Base-by-base conservation (phyloP, 352 stramenopile genomes). In the Saprolegnia parasitica region DNA sequence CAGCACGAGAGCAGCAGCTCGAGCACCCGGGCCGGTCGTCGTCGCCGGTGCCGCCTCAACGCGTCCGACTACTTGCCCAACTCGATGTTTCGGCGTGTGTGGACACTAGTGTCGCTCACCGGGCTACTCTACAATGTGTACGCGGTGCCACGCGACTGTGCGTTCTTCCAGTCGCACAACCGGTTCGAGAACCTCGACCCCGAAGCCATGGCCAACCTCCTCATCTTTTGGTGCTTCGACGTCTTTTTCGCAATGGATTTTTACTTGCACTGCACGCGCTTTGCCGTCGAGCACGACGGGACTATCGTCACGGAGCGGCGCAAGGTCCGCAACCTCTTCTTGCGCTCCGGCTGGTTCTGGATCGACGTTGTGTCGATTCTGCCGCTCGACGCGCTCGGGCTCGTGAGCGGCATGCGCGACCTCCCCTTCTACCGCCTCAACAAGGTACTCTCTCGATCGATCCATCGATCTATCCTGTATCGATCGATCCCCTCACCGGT, bases 81-180 rank as follows among this genome's bases (percentile, higher is more conserved):
- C 42, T 70, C 63, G n/a, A 63, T 70, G 63, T 70, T 70, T 39
- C 63, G 63, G 8, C 63, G 63, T 9, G 16, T 70, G 1, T 70
- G 63, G 63, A 70, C 46, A 4, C 26, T 70, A 2, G 37, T 61
- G 32, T 62, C 45, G 45, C 61, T 70, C 62, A 0, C 16, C 54
- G 63, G 63, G 21, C 63, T 70, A 8, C 47, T 70, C 46, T 70
- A 70, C 63, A 70, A 70, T 46, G 61, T 70, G 11, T 70, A 70
- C 37, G 63, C 63, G 4, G 63, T 70, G 6, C 63, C 63, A 1
- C 63, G 63, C 5, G 63, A 70, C 63, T 70, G 63, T 49, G 63
- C 63, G 16, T 70, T 70, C 47, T 70, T 55, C 39, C 63, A 46
- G 29, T 45, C 63, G 37, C 63, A 70, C 63, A 70, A 70, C 26